Evolutionary conservation across 164 flowering plant genomes (phyloP), one percentile per base, ranked within the genome.

Genomic region (Chloranthus sessilifolius): DNA sequence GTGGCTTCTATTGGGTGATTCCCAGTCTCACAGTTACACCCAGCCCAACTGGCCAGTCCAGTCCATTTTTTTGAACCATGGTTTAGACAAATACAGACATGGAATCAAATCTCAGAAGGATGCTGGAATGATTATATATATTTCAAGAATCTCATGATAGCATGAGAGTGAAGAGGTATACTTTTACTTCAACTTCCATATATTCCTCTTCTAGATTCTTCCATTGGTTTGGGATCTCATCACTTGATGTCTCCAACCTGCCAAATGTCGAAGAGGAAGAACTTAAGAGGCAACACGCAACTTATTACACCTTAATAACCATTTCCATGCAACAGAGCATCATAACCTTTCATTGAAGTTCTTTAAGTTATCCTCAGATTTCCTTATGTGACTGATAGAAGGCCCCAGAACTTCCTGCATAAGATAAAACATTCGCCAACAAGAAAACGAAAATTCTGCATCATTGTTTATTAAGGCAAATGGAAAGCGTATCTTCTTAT

Each of bases 121-220:
- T n/a, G n/a, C n/a, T n/a, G n/a, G n/a, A n/a, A n/a, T n/a, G n/a
- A n/a, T n/a, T n/a, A n/a, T n/a, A n/a, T n/a, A n/a, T n/a, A n/a
- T n/a, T n/a, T n/a, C n/a, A n/a, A n/a, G n/a, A n/a, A n/a, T n/a
- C n/a, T n/a, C n/a, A n/a, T n/a, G n/a, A n/a, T n/a, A n/a, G n/a
- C n/a, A n/a, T n/a, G n/a, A n/a, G n/a, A n/a, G n/a, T n/a, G n/a
- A n/a, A n/a, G n/a, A n/a, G n/a, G n/a, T 12, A 16, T 63, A 92
- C 99, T 95, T 84, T 84, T 47, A 80, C 72, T 71, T 92, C 96
- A 66, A 54, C 72, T 7, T 72, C 74, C 56, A 82, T 64, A 72
- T 92, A 92, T 64, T 84, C 95, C 66, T 80, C 83, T 64, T 88
- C 95, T 19, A 88, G 79, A 67, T 61, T 69, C 71, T 57, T 76